phyloP scores from a whole-genome alignment of 805 yeast genomes.

The Pichia manshurica region DNA sequence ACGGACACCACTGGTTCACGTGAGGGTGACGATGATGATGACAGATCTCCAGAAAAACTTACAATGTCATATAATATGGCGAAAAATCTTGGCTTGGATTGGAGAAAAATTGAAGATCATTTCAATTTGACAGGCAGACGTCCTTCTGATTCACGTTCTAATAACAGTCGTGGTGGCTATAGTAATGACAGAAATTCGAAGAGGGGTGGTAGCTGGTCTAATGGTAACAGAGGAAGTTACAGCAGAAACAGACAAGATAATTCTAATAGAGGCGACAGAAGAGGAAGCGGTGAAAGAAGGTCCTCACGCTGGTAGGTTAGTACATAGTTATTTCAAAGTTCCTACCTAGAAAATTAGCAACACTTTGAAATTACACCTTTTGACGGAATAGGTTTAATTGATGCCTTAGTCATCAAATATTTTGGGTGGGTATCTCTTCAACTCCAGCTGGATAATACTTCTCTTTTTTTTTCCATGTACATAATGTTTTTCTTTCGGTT shows the following conservation, averaged over 20 bases:
- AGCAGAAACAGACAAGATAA: constrained; percentile 6
- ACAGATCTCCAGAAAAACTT: constrained; percentile 13
- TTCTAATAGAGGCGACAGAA: constrained; percentile 7
- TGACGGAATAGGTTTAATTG: too few species aligned
- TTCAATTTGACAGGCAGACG: constrained; percentile 30
- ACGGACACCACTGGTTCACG: constrained; percentile 13
- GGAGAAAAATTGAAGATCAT: constrained; percentile 23
- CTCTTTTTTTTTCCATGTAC: not conserved
- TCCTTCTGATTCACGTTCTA: constrained; percentile 2
- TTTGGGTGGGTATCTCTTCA: too few species aligned
- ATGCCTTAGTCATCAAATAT: too few species aligned
- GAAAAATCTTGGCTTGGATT: constrained; percentile 26
- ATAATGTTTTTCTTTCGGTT: not conserved
- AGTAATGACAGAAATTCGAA: constrained; percentile 12
- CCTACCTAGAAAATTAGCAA: too few species aligned
- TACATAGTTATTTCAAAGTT: too few species aligned
- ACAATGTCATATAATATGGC: constrained; percentile 19
- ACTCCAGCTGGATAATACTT: too few species aligned
- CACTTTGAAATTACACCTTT: too few species aligned
- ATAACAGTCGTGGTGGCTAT: constrained; percentile 3
- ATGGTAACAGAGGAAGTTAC: constrained; percentile 11
- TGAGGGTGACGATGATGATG: constrained; percentile 7
- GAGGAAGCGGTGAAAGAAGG: not conserved
- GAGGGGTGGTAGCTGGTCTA: constrained; percentile 10
- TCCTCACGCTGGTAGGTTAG: constrained; percentile 13